Percentiles rank a stretch among this genome's conserved stretches.
phyloP scores from a whole-genome alignment of 805 yeast species.

The Cyberlindnera samutprakarnensis region DNA sequence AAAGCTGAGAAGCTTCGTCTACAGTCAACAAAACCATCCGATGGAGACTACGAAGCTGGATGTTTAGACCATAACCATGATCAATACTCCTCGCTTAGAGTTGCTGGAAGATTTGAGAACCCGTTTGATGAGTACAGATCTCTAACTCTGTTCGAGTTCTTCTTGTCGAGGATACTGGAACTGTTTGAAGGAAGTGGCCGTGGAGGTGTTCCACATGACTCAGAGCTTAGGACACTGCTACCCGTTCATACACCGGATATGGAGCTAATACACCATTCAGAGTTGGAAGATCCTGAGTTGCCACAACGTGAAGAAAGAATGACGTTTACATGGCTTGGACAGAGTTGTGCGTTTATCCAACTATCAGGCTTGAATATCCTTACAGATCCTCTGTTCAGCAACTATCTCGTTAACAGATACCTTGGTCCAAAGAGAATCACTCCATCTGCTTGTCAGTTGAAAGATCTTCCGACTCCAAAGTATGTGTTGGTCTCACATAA shows the following conservation, averaged over 20 bases:
- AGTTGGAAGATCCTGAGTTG: conserved; percentile 13
- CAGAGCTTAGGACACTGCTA: conserved; percentile 45
- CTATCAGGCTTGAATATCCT: conserved; percentile 64
- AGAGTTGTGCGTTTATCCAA: conserved; percentile 74
- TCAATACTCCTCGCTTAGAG: conserved; percentile 39
- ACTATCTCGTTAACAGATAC: conserved; percentile 50
- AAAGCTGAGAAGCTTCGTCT: conserved; percentile 17
- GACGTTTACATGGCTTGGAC: conserved; percentile 89
- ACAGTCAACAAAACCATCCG: conserved; percentile 1
- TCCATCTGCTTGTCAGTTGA: conserved; percentile 61
- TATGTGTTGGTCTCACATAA: conserved; percentile 82
- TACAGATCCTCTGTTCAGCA: conserved; percentile 78
- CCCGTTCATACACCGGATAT: conserved; percentile 50
- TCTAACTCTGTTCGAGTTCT: conserved; percentile 83
- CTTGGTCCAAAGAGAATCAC: conserved; percentile 84
- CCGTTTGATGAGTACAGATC: conserved; percentile 88
- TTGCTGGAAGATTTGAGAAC: conserved; percentile 78
- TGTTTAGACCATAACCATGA: conserved; percentile 4
- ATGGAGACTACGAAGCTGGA: no score
- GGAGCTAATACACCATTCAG: conserved; percentile 17
- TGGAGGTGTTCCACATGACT: conserved; percentile 47
- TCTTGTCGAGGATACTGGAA: conserved; percentile 65
- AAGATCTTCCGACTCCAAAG: conserved; percentile 60
- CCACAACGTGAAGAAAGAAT: conserved; percentile 39
- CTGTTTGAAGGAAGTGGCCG: conserved; percentile 52